Conservation (phyloP, 208 protist genomes). For the Trypanosoma cruzi region DNA sequence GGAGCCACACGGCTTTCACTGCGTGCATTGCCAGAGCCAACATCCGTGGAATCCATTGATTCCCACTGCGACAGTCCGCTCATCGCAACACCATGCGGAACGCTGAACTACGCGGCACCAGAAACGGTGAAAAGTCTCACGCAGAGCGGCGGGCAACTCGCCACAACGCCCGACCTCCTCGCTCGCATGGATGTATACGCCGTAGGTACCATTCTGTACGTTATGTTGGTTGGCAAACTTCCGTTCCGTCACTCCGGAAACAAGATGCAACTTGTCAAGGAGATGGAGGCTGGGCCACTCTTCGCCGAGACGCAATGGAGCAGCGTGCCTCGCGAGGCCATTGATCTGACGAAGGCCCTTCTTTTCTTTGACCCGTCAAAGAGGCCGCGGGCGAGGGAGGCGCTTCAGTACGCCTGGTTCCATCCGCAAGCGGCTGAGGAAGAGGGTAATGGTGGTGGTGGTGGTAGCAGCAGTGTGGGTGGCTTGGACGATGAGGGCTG, state of each 20-base stretch:
- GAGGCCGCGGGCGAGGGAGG: conserved; percentile 56
- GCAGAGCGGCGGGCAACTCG: conserved; percentile 46
- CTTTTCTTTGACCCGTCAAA: conserved; percentile 52
- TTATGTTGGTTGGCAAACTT: conserved; percentile 78
- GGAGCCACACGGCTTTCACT: conserved; percentile 8
- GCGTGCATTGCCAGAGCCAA: conserved; percentile 8
- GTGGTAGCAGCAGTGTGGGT: background rate
- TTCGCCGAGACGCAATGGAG: conserved; percentile 68
- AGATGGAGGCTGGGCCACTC: conserved; percentile 69
- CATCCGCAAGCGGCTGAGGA: background rate
- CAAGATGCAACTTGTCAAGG: conserved; percentile 54
- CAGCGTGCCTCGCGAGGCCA: conserved; percentile 51
- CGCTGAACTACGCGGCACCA: conserved; percentile 82
- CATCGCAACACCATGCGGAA: conserved; percentile 84
- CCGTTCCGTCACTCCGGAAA: conserved; percentile 73
- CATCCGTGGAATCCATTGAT: conserved; percentile 39
- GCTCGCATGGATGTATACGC: conserved; percentile 79
- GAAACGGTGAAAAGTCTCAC: conserved; percentile 75
- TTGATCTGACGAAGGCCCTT: conserved; percentile 48
- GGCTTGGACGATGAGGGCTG: background rate
- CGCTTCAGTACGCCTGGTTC: conserved; percentile 71
- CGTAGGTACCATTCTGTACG: conserved; percentile 77
- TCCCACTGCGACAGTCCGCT: conserved; percentile 76
- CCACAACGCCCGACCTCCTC: conserved; percentile 68
- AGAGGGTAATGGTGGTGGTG: background rate